Evolutionary conservation across 2,329 filamentous ascomycete genomes (phyloP).

Genomic region (Phialemonium atrogriseum): DNA sequence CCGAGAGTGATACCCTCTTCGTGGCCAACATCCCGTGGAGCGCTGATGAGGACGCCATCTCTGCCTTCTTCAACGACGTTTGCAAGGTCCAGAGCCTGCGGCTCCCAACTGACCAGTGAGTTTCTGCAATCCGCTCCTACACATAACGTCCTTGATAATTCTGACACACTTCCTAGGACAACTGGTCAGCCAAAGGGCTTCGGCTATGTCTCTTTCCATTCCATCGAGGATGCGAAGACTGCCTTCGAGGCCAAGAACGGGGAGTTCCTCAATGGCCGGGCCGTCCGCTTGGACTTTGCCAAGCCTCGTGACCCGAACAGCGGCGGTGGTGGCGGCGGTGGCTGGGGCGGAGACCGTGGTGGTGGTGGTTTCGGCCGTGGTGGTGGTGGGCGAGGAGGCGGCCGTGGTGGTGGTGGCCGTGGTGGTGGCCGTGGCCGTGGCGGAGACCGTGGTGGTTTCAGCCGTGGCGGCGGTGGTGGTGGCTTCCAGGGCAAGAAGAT

Average conservation of each 20-base stretch:
- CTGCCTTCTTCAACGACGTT: conserved; percentile 64
- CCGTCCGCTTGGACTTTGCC: conserved; percentile 76
- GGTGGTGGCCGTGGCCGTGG: conserved; percentile 40
- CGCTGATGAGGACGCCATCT: conserved; percentile 66
- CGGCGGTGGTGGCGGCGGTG: conserved; percentile 40
- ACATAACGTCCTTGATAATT: too few species aligned
- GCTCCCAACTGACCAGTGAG: conserved; percentile 75
- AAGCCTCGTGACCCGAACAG: conserved; percentile 47
- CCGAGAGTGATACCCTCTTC: conserved; percentile 80
- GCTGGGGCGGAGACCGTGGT: conserved; percentile 39
- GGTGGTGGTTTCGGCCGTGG: conserved; percentile 39
- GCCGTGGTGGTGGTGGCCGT: conserved; percentile 33
- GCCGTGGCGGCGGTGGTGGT: conserved; percentile 36
- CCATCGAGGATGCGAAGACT: conserved; percentile 72
- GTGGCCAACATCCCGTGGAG: conserved; percentile 87
- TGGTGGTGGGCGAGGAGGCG: conserved; percentile 26
- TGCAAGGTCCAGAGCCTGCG: conserved; percentile 70
- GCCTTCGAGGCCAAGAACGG: conserved; percentile 58
- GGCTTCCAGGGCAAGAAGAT: conserved; percentile 75
- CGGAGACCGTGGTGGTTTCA: conserved; percentile 28
- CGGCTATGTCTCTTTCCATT: conserved; percentile 79
- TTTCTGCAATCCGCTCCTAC: too few species aligned
- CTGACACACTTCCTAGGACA: conserved; percentile 44
- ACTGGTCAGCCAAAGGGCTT: conserved; percentile 83
- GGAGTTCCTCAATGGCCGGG: conserved; percentile 60